These are phyloP conservation scores for Fusarium mangiferae DNA, from an alignment of 2,329 filamentous ascomycete genomes.

Conservation along the genomic window DNA sequence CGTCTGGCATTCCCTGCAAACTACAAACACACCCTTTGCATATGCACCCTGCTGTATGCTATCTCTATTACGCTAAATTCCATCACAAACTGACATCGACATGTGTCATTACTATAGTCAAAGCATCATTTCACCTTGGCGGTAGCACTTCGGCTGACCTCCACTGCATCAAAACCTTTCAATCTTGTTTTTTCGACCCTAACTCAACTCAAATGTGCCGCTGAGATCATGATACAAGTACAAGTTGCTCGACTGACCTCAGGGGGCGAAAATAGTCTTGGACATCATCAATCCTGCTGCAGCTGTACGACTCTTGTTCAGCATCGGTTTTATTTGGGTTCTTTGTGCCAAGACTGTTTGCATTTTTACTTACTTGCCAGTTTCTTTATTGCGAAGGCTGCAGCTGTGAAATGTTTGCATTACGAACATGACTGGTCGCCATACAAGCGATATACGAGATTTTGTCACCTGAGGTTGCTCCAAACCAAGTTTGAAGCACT, in stretches of 20 bases:
- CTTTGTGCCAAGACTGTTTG: neutral
- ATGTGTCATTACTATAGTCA: neutral
- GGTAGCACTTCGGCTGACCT: neutral
- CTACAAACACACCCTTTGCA: neutral
- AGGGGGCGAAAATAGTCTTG: neutral
- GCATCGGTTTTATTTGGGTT: neutral
- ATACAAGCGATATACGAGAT: neutral
- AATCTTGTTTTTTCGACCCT: neutral
- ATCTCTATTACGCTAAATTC: neutral
- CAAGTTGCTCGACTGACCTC: neutral
- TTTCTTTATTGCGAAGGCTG: neutral
- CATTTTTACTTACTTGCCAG: neutral
- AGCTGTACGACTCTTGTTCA: neutral
- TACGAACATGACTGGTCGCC: too few species aligned
- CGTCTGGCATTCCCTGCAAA: neutral
- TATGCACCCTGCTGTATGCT: neutral
- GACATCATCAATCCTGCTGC: neutral
- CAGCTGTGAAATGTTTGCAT: neutral
- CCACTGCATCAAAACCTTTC: neutral
- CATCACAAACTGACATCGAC: neutral
- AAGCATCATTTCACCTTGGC: neutral
- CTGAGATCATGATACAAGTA: slow-evolving; percentile 4
- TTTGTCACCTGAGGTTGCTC: neutral
- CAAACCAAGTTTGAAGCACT: neutral
- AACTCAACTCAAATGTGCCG: neutral